These are phyloP conservation scores for Vigna nakashimae DNA, from an alignment of 306 rosid genomes.

Conservation along the genomic window DNA sequence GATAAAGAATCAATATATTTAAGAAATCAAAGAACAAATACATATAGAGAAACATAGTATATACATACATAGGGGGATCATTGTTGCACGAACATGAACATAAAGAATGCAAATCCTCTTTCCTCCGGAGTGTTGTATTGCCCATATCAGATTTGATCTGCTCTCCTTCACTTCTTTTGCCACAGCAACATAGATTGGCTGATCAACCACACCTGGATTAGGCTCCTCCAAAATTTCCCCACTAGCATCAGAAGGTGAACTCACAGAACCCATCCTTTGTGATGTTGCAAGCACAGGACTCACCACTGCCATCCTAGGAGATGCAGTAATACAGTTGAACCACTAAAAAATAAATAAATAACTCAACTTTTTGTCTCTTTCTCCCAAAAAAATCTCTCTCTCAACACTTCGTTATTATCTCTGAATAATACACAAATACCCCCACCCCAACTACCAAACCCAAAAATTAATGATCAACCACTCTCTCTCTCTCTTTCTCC, in stretches of 20 bases:
- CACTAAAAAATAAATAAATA: slow-evolving; percentile 8
- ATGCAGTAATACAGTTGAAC: slow-evolving; percentile 25
- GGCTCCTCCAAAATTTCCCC: slow-evolving; percentile 68
- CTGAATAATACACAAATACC: not conserved
- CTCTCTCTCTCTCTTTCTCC: not conserved
- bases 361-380: slow-evolving; percentile 7
- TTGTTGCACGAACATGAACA: slow-evolving; percentile 78
- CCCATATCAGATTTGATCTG: slow-evolving; percentile 68
- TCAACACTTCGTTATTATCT: not conserved
- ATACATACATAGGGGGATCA: slow-evolving; percentile 56
- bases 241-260: slow-evolving; percentile 46
- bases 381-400: not conserved
- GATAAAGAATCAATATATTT: not conserved
- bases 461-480: not conserved
- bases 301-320: slow-evolving; percentile 66
- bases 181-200: slow-evolving; percentile 69
- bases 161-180: slow-evolving; percentile 76
- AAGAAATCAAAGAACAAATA: slow-evolving; percentile 22
- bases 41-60: slow-evolving; percentile 7
- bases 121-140: slow-evolving; percentile 71
- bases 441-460: not conserved
- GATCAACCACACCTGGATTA: slow-evolving; percentile 50
- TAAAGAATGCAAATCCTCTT: slow-evolving; percentile 70
- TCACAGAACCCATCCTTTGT: slow-evolving; percentile 45
- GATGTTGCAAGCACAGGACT: slow-evolving; percentile 56